Evolutionary conservation across 495 filamentous ascomycete genomes (phyloP), one percentile per base, ranked within the genome.

Genomic region (Penicillium samsonianum): DNA sequence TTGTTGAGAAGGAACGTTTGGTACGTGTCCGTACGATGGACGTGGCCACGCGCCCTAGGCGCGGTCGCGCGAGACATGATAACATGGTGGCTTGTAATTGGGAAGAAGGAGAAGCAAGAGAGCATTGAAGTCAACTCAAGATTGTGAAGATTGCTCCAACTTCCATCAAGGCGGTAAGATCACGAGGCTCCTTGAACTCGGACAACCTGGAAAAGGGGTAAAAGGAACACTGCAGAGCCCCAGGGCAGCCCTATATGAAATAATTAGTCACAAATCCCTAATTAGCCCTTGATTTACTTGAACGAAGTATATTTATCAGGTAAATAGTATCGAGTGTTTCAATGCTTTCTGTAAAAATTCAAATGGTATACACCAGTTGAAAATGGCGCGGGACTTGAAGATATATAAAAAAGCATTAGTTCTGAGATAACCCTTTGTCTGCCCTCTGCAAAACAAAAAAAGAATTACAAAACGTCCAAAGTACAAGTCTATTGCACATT

Each of bases 31-130:
- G 59, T 26, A 42, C 30, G 47, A 35, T 40, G 37, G 51, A 50
- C 22, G 60, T 17, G 41, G 58, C 51, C 47, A 60, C 46, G 26
- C 64, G 58, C 50, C 57, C 46, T 28, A 59, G 53, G 41, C 60
- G 64, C 19, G 60, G 49, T 16, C 59, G 61, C 46, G 41, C 14
- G 20, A 42, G 14, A 41, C 55, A 23, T 19, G 50, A 49, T 31
- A 44, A 53, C 59, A 51, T 53, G 2, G 14, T 46, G 20, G 44
- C 5, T 25, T 28, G 11, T 28, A n/a, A n/a, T n/a, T 28, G 16
- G 23, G 16, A n/a, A 38, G 35, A 38, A 38, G 16, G 7, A 8
- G n/a, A 17, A 38, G 35, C 35, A 2, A 9, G 7, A 17, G n/a
- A 3, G 17, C n/a, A 9, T 17, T 3, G 2, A 38, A n/a, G 35